These are phyloP conservation scores for Hexamita inflata DNA, from an alignment of 208 protist genomes.

Conservation along the genomic window DNA sequence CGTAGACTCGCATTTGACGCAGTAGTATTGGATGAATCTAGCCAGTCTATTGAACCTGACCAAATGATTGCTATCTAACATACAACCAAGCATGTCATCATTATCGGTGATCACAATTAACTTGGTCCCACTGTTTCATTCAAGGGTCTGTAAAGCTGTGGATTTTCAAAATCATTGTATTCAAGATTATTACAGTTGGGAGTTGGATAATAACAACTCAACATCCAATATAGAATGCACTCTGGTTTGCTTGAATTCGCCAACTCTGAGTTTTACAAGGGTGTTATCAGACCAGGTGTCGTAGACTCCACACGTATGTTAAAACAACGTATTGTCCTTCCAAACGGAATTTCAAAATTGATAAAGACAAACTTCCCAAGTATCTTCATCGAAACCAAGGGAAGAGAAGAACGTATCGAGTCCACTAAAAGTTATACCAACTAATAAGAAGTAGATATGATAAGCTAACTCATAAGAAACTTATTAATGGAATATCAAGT, in stretches of 20 bases:
- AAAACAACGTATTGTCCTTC: constrained; percentile 53
- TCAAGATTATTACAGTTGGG: constrained; percentile 70
- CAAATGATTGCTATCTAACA: constrained; percentile 75
- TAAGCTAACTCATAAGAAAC: no score
- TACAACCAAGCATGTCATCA: constrained; percentile 67
- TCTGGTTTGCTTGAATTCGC: constrained; percentile 74
- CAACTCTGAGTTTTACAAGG: constrained; percentile 84
- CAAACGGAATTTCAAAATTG: no score
- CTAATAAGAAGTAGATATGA: no score
- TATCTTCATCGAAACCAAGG: no score
- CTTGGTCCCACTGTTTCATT: constrained; percentile 78
- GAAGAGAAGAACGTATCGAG: no score
- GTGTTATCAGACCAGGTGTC: constrained; percentile 76
- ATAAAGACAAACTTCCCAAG: no score
- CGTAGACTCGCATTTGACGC: constrained; percentile 60
- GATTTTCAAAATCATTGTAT: constrained; percentile 72
- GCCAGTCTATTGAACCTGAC: constrained; percentile 79
- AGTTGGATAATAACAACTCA: constrained; percentile 65
- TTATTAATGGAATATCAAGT: not conserved
- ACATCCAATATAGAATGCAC: constrained; percentile 92
- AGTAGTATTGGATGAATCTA: constrained; percentile 83
- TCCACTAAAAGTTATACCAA: no score
- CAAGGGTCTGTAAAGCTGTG: constrained; percentile 64
- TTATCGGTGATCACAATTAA: constrained; percentile 82
- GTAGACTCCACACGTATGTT: constrained; percentile 51